These are phyloP conservation scores for Murraya koenigii DNA, from an alignment of 345 rosid genomes.

Conservation along the genomic window DNA sequence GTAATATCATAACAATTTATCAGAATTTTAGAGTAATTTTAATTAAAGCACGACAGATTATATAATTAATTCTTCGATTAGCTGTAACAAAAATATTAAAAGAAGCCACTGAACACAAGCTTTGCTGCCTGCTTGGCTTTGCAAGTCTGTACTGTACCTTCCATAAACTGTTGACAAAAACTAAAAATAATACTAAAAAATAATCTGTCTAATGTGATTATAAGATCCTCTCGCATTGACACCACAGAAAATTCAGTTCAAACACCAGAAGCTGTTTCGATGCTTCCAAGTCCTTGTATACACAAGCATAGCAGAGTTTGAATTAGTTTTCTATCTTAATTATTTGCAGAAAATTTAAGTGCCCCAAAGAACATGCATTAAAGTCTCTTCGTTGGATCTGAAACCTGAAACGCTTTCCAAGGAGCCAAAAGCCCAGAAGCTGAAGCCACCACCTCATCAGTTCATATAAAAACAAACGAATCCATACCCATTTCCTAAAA, in stretches of 20 bases:
- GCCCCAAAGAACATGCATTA: neutral
- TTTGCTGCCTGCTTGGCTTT: neutral
- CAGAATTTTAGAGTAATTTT: too few relatives aligned
- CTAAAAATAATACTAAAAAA: neutral
- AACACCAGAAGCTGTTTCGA: neutral
- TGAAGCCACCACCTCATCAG: neutral
- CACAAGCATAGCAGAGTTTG: neutral
- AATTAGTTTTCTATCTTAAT: neutral
- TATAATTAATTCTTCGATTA: neutral
- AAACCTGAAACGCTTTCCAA: constrained; percentile 24
- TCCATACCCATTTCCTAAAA: constrained; percentile 31
- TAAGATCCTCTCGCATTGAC: constrained; percentile 3
- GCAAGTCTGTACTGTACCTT: too few relatives aligned
- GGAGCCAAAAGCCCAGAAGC: constrained; percentile 12
- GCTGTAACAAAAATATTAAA: neutral
- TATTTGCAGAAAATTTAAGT: neutral
- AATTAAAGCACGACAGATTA: neutral
- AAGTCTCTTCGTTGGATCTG: constrained; percentile 30
- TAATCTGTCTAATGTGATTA: neutral
- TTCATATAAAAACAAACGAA: constrained; percentile 8
- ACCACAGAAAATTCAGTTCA: neutral
- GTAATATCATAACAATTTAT: too few relatives aligned
- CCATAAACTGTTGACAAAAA: neutral
- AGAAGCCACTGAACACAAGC: neutral
- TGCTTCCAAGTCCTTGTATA: neutral